Evolutionary conservation across 1,139 yeast species (phyloP).

Genomic region (Saccharomyces hybrid): DNA sequence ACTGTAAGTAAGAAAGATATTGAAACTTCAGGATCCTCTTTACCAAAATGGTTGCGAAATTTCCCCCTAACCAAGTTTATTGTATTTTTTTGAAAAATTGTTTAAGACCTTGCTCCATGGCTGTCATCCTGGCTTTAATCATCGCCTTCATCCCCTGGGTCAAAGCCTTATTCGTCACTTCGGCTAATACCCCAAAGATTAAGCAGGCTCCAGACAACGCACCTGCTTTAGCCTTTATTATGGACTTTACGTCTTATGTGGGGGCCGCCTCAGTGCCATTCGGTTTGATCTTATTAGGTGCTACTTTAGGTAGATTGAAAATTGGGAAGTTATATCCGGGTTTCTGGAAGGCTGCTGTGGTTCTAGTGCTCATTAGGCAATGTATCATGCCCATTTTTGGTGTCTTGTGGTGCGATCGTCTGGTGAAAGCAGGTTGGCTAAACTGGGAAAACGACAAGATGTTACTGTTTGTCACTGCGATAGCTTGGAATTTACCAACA

Average conservation of each 20-base stretch:
- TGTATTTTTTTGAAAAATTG: slow-evolving; percentile 42
- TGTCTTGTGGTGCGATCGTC: slow-evolving; percentile 45
- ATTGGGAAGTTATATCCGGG: slow-evolving; percentile 55
- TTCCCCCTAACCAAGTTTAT: slow-evolving; percentile 10
- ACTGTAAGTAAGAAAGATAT: slow-evolving; percentile 12
- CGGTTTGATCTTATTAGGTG: slow-evolving; percentile 75
- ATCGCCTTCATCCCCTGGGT: slow-evolving; percentile 78
- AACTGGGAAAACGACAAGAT: slow-evolving; percentile 45
- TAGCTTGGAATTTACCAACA: slow-evolving; percentile 61
- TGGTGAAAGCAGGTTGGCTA: slow-evolving; percentile 44
- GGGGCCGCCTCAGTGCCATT: slow-evolving; percentile 87
- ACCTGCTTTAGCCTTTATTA: slow-evolving; percentile 76
- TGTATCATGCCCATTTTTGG: slow-evolving; percentile 57
- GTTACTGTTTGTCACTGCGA: slow-evolving; percentile 57
- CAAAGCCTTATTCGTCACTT: slow-evolving; percentile 56
- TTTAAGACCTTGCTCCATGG: slow-evolving; percentile 52
- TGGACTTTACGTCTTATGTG: slow-evolving; percentile 70
- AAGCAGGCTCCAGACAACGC: slow-evolving; percentile 68
- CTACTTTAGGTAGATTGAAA: slow-evolving; percentile 69
- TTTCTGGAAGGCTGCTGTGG: slow-evolving; percentile 55
- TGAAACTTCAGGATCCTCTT: slow-evolving; percentile 8
- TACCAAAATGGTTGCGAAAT: slow-evolving; percentile 7
- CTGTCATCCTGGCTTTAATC: slow-evolving; percentile 49
- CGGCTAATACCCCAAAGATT: slow-evolving; percentile 28
- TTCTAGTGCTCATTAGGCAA: slow-evolving; percentile 41